phyloP scores from a whole-genome alignment of 352 stramenopile species.

The Phytophthora lateralis region DNA sequence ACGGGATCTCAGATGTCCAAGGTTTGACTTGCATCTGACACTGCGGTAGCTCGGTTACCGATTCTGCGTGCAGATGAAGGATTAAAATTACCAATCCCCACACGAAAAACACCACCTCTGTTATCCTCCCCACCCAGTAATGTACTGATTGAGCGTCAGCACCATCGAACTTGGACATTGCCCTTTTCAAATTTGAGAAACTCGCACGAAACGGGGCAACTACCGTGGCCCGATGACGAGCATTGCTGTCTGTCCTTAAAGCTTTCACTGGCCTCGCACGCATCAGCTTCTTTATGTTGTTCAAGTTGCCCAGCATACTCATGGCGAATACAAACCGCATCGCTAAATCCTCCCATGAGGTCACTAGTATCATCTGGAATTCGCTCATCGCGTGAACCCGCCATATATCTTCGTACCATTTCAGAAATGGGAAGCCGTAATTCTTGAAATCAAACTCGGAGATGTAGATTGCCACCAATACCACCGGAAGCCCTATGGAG shows the following conservation, averaged over 20 bases:
- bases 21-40: conserved; percentile 45
- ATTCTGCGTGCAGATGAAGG: conserved; percentile 31
- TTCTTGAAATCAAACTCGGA: conserved; percentile 18
- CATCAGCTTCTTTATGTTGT: conserved; percentile 31
- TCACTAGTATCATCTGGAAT: conserved; percentile 34
- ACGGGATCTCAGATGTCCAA: conserved; percentile 36
- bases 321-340: conserved; percentile 19
- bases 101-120: conserved; percentile 24
- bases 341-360: conserved; percentile 14
- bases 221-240: conserved; percentile 15
- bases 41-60: conserved; percentile 8
- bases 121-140: conserved; percentile 19
- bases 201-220: conserved; percentile 29
- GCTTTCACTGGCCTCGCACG: neutral
- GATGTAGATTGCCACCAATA: conserved; percentile 7
- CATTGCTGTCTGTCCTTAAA: neutral
- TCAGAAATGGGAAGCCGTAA: conserved; percentile 7
- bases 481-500: conserved; percentile 23
- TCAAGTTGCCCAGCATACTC: conserved; percentile 18
- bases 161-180: conserved; percentile 2
- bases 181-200: conserved; percentile 9
- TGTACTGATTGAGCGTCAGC: conserved; percentile 7
- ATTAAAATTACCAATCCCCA: conserved; percentile 39
- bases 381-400: conserved; percentile 35
- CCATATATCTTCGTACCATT: conserved; percentile 42